Percentiles rank a stretch among this genome's conserved stretches.
Conservation (phyloP, 2,329 filamentous ascomycete genomes). For the Pseudogymnoascus sp. region DNA sequence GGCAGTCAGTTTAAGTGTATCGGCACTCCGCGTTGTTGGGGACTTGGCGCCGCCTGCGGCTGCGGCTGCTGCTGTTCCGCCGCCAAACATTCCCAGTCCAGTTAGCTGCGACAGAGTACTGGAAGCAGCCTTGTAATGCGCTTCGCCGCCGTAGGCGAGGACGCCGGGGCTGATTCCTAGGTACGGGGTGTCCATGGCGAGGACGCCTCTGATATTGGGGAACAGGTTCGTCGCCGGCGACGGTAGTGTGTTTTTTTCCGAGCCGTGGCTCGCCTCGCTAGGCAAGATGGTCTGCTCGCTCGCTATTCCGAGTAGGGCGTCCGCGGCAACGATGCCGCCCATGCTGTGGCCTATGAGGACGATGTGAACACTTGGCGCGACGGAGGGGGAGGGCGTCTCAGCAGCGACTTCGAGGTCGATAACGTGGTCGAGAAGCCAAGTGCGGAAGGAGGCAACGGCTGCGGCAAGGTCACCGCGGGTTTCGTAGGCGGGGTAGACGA, state of each 20-base stretch:
- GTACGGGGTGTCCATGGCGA: conserved; percentile 93
- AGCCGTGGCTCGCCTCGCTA: not conserved
- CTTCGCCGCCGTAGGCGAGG: conserved; percentile 80
- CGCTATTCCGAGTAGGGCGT: conserved; percentile 68
- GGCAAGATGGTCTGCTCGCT: conserved; percentile 12
- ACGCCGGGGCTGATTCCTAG: conserved; percentile 75
- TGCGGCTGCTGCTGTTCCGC: conserved; percentile 37
- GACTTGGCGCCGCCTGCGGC: conserved; percentile 27
- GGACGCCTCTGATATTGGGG: conserved; percentile 80
- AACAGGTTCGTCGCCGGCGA: conserved; percentile 63
- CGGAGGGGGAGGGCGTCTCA: conserved; percentile 71
- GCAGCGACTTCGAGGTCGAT: conserved; percentile 89
- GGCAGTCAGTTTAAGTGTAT: conserved; percentile 30
- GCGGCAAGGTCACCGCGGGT: conserved; percentile 70
- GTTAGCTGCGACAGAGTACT: conserved; percentile 62
- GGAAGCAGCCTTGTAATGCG: conserved; percentile 70
- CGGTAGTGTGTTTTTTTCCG: conserved; percentile 17
- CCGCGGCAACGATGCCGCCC: conserved; percentile 91
- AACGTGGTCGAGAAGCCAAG: conserved; percentile 84
- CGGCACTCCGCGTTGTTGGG: conserved; percentile 25
- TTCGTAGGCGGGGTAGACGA: conserved; percentile 76
- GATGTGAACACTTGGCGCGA: conserved; percentile 77
- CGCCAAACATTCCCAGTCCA: conserved; percentile 63
- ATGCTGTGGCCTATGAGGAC: conserved; percentile 83
- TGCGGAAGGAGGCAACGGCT: conserved; percentile 66